Conservation (phyloP, 2,329 filamentous ascomycete genomes). For the Scolecobasidium constrictum region DNA sequence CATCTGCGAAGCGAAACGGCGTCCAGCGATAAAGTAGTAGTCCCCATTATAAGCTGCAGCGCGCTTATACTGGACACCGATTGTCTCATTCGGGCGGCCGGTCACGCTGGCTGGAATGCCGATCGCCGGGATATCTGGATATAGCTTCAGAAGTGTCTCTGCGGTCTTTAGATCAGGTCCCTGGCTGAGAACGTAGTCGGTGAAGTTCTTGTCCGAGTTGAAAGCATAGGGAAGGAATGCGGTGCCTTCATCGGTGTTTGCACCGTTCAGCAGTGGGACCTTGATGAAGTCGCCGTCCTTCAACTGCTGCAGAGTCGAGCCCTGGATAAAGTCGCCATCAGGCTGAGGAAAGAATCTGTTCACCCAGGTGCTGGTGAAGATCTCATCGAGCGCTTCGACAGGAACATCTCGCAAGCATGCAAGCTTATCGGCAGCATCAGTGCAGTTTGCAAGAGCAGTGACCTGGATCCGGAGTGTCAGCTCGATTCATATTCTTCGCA, state of each 20-base stretch:
- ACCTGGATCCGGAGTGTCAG: no score
- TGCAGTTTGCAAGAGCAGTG: not conserved
- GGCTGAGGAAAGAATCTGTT: constrained; percentile 56
- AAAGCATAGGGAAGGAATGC: constrained; percentile 3
- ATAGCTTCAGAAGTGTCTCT: not conserved
- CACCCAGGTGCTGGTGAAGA: constrained; percentile 41
- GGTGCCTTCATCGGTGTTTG: constrained; percentile 39
- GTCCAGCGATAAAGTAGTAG: constrained; percentile 42
- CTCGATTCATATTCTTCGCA: no score
- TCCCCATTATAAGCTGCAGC: constrained; percentile 43
- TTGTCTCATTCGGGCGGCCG: not conserved
- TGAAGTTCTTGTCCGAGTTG: not conserved
- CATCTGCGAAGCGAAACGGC: constrained; percentile 40
- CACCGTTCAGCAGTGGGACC: constrained; percentile 36
- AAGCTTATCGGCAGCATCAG: constrained; percentile 27
- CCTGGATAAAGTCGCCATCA: constrained; percentile 38
- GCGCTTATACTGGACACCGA: constrained; percentile 38
- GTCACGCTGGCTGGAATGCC: not conserved
- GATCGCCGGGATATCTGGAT: not conserved
- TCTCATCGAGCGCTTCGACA: constrained; percentile 57
- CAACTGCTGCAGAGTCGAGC: constrained; percentile 36
- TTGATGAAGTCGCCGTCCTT: constrained; percentile 30
- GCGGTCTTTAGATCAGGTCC: not conserved
- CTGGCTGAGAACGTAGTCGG: not conserved
- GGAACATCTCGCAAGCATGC: constrained; percentile 36